Evolutionary conservation across 208 protist species (phyloP).

Genomic region (Leptomonas seymouri): DNA sequence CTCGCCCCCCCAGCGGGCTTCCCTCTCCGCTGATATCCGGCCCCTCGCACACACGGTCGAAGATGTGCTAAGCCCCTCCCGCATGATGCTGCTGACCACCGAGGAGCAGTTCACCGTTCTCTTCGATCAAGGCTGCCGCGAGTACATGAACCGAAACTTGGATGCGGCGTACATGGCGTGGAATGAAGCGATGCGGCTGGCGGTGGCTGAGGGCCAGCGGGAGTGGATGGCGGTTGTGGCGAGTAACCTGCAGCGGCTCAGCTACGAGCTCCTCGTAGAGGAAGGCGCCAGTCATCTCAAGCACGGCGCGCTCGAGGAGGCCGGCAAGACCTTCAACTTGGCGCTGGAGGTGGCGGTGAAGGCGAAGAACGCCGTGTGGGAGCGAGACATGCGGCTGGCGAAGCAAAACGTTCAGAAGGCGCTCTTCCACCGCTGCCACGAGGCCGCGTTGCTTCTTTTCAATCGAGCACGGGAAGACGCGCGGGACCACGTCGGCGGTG

Average conservation of each 20-base stretch:
- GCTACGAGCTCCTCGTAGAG: constrained; percentile 88
- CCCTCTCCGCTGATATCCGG: background rate
- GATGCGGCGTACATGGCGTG: constrained; percentile 90
- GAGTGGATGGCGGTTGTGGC: constrained; percentile 91
- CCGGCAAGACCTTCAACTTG: constrained; percentile 63
- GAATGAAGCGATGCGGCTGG: constrained; percentile 88
- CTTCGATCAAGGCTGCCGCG: constrained; percentile 84
- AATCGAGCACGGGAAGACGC: constrained; percentile 49
- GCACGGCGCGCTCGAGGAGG: constrained; percentile 72
- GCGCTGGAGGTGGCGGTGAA: constrained; percentile 80
- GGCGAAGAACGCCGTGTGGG: constrained; percentile 88
- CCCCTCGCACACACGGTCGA: constrained; percentile 29
- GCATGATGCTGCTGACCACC: constrained; percentile 35
- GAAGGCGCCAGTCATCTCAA: constrained; percentile 78
- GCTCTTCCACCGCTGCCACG: constrained; percentile 86
- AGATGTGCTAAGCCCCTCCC: constrained; percentile 27
- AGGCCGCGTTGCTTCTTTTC: constrained; percentile 81
- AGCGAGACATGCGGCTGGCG: constrained; percentile 73
- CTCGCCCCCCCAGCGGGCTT: too few species aligned
- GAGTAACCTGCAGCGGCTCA: constrained; percentile 90
- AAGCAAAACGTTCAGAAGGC: constrained; percentile 80
- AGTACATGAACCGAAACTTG: constrained; percentile 73
- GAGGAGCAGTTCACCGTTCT: constrained; percentile 79
- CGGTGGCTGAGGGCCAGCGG: constrained; percentile 77
- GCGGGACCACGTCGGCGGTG: background rate